Conservation (phyloP, 768 basidiomycete genomes). For the Auriscalpium orientale region DNA sequence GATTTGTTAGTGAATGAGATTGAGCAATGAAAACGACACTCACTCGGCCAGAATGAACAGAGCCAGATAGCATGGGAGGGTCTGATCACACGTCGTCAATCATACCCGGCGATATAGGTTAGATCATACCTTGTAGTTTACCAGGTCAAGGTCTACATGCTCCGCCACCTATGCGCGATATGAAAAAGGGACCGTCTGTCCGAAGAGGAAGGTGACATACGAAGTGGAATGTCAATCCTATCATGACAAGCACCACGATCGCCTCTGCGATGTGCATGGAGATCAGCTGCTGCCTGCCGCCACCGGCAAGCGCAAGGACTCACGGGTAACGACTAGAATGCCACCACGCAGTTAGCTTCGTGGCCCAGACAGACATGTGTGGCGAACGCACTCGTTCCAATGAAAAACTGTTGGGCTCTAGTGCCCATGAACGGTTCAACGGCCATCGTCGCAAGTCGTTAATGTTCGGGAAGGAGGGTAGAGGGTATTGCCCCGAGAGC, state of each 20-base stretch:
- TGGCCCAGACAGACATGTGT: too few relatives aligned
- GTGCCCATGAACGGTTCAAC: conserved; percentile 68
- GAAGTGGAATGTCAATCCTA: conserved; percentile 59
- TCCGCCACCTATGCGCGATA: conserved; percentile 38
- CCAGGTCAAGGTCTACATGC: conserved; percentile 33
- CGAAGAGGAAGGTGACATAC: conserved; percentile 30
- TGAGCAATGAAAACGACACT: conserved; percentile 16
- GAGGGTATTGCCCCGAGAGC: background rate
- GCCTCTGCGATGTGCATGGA: conserved; percentile 44
- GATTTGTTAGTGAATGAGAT: conserved; percentile 2
- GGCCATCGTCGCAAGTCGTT: conserved; percentile 40
- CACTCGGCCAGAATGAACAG: conserved; percentile 80
- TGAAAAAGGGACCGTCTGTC: background rate
- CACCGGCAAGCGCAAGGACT: background rate
- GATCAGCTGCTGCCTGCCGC: background rate
- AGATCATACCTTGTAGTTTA: conserved; percentile 45
- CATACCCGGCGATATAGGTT: too few relatives aligned
- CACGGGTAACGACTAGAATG: conserved; percentile 14
- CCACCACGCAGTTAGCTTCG: background rate
- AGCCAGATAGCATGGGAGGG: conserved; percentile 78
- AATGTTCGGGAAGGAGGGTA: background rate
- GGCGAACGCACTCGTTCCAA: conserved; percentile 51
- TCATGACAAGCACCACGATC: conserved; percentile 65
- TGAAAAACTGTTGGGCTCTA: conserved; percentile 63
- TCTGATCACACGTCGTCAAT: conserved; percentile 31